Conservation (phyloP, 306 rosid species). For the Cicer judaicum region DNA sequence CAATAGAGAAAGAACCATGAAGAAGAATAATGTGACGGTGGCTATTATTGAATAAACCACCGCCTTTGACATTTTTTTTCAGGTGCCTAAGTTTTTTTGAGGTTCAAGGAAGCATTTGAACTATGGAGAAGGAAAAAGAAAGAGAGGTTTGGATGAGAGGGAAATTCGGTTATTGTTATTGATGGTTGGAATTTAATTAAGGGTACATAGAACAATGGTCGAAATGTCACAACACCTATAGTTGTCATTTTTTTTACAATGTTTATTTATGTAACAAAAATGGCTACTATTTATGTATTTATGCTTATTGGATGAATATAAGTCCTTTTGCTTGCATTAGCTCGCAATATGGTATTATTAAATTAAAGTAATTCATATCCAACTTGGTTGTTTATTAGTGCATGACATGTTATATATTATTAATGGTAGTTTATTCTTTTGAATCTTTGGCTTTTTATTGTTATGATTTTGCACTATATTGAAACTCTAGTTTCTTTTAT, state of each 20-base stretch:
- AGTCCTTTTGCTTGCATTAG: too few species aligned
- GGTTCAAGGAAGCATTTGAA: neutral
- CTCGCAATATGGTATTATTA: too few species aligned
- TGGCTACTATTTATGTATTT: too few species aligned
- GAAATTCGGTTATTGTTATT: constrained; percentile 42
- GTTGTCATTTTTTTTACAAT: constrained; percentile 2
- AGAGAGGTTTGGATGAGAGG: constrained; percentile 31
- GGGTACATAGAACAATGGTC: neutral
- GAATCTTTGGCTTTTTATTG: too few species aligned
- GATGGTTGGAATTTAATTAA: constrained; percentile 43
- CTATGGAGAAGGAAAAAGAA: neutral
- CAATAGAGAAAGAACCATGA: constrained; percentile 45
- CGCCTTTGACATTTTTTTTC: constrained; percentile 65
- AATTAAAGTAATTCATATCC: too few species aligned
- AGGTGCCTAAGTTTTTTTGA: neutral
- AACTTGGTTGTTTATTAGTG: too few species aligned
- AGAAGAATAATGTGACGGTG: constrained; percentile 60
- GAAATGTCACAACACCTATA: constrained; percentile 11
- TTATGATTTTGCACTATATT: too few species aligned
- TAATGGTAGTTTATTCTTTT: too few species aligned
- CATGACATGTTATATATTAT: too few species aligned
- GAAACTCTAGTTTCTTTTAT: too few species aligned
- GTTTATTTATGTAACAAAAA: constrained; percentile 3
- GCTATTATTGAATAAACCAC: constrained; percentile 62
- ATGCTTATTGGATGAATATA: too few species aligned